These are phyloP conservation scores for Tricholoma saponaceum DNA, from an alignment of 768 basidiomycete species.

Conservation along the genomic window DNA sequence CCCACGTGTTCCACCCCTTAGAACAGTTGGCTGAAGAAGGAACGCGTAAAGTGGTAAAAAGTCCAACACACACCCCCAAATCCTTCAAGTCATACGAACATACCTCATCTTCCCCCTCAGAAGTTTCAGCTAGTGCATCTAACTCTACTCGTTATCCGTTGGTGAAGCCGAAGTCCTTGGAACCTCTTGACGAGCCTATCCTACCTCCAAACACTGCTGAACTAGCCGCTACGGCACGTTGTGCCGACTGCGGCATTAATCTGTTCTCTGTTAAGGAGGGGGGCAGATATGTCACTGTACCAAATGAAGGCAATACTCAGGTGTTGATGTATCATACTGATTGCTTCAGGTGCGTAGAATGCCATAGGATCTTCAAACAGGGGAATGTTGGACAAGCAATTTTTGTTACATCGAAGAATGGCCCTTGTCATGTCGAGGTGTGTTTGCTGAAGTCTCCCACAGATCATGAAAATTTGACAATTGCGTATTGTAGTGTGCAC, in stretches of 20 bases:
- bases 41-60: constrained; percentile 5
- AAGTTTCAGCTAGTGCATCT: not conserved
- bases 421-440: constrained; percentile 68
- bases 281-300: constrained; percentile 70
- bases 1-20: not conserved
- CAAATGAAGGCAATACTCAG: constrained; percentile 43
- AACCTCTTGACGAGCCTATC: constrained; percentile 8
- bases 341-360: constrained; percentile 73
- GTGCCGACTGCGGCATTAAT: constrained; percentile 54
- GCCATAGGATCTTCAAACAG: constrained; percentile 61
- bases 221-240: constrained; percentile 38
- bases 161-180: not conserved
- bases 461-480: not conserved
- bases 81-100: constrained; percentile 7
- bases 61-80: constrained; percentile 30
- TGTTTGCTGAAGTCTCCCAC: constrained; percentile 4
- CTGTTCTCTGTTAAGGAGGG: constrained; percentile 56
- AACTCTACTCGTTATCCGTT: not conserved
- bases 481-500: constrained; percentile 34
- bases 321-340: constrained; percentile 67
- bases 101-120: not conserved
- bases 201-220: not conserved
- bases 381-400: constrained; percentile 56
- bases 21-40: not conserved
- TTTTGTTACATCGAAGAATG: constrained; percentile 63